Base-by-base conservation (phyloP, 768 basidiomycete species). In the Albatrellus ellisii region DNA sequence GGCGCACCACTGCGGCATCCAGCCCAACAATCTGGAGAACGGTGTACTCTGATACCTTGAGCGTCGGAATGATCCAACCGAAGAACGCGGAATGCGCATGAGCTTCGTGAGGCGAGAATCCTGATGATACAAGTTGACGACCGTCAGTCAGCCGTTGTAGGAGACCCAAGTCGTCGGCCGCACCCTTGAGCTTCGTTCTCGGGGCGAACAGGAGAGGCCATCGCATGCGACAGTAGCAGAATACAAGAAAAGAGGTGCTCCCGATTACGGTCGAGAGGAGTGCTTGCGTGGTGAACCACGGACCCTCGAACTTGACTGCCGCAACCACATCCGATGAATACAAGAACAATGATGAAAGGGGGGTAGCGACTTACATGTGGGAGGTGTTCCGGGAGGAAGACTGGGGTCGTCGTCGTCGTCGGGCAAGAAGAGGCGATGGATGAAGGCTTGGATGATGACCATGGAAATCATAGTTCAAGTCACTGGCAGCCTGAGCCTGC, bases 1-100 rank as follows among this genome's bases (percentile, higher is more conserved):
- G 11, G 69, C 87, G 53, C 55, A 90, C 89, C 52, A 98, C 95
- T 2, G 90, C 92, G 31, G 94, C 94, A 59, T 99, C 94, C 31
- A 99, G 64, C 0, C 94, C 94, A 10, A 99, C 94, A 38, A 95
- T 94, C 59, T 97, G 91, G 2, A 99, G 68, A 3, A 99, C 77
- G 0, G 89, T 84, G 46, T 87, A 91, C 56, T 99, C 94, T 34
- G 87, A 91, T 0, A 82, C 90, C 44, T 72, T 66, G 32, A 97
- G 70, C 0, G 94, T 98, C 1, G 94, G 94, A 51, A 94, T 62
- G 40, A 99, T 85, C 94, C 95, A 99, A 20, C 90, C 90, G 61
- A 95, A 90, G 64, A 95, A 86, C 0, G 82, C 77, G 45, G 75
- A 70, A 52, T 87, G 82, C 2, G 78, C 77, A 55, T 92, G 90